Evolutionary conservation across 1,284 basidiomycete species (phyloP), one percentile per base, ranked within the genome.

Genomic region (Apiotrichum porosum): DNA sequence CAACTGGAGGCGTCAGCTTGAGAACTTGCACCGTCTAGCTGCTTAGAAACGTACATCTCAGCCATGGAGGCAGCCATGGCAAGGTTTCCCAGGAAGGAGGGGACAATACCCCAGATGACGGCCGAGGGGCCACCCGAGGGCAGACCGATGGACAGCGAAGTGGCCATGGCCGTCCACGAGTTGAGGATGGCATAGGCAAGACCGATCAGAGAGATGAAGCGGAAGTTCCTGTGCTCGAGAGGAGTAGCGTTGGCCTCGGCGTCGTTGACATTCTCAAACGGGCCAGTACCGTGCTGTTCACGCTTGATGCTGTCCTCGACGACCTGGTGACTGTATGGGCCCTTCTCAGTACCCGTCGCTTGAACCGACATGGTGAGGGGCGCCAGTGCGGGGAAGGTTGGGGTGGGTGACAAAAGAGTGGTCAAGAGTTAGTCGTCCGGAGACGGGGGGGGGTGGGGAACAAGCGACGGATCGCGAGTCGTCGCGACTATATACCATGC

Each of bases 101-200:
- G 62, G 23, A 73, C 41, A 44, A 74, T 62, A 24, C 72, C 72
- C 68, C 68, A 74, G 35, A 73, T 60, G 10, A 72, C 63, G 3
- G 69, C 69, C 5, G 60, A 58, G 6, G 72, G 69, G 2, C 71
- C 72, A 6, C 71, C 71, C 2, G 64, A 68, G 19, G 66, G 53
- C 19, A 74, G 56, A 10, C 57, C 56, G 37, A 63, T 47, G 9
- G 56, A 56, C 3, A 62, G 40, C 2, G 58, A 60, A 4, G 57
- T 51, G 3, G 57, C 57, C 61, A 63, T 63, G 4, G 61, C 61
- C 4, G 57, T 60, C 57, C 57, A 61, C 9, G 24, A 31, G 38
- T 63, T 63, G 28, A 61, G 47, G 42, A 63, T 57, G 23, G 61
- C 61, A 47, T 60, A 63, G n/a, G 61, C 61, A 15, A 63, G 41